phyloP scores from a whole-genome alignment of 176 grass and related monocot species.

The Oryza glumipatula region DNA sequence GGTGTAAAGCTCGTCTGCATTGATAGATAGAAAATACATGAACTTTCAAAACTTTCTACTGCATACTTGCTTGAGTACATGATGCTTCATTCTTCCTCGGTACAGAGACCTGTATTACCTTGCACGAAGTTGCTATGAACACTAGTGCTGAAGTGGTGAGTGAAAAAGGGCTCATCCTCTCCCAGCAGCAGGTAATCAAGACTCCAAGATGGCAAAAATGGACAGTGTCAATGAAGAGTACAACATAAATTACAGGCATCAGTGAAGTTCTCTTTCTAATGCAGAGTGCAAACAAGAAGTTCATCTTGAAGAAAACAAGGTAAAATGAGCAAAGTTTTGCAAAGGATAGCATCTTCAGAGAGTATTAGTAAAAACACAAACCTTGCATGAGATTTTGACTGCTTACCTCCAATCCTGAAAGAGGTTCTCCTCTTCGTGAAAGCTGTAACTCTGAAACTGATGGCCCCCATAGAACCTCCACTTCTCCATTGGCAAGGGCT shows the following conservation, averaged over 20 bases:
- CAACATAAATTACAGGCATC: not conserved
- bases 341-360: not conserved
- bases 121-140: not conserved
- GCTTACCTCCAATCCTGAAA: slow-evolving; percentile 30
- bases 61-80: not conserved
- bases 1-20: slow-evolving; percentile 27
- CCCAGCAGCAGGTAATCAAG: not conserved
- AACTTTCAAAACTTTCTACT: not conserved
- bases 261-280: not conserved
- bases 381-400: not conserved
- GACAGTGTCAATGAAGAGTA: slow-evolving; percentile 11
- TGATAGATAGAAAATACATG: not conserved
- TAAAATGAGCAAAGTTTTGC: no score
- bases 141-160: not conserved
- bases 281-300: not conserved
- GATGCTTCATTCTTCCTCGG: not conserved
- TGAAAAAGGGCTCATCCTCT: not conserved
- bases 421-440: not conserved
- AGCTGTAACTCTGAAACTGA: not conserved
- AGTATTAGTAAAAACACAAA: not conserved
- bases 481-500: not conserved
- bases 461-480: not conserved
- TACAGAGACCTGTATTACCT: slow-evolving; percentile 8
- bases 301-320: slow-evolving; percentile 6
- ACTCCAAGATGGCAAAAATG: not conserved